phyloP scores from a whole-genome alignment of 2,329 filamentous ascomycete species.

The Nemania abortiva region DNA sequence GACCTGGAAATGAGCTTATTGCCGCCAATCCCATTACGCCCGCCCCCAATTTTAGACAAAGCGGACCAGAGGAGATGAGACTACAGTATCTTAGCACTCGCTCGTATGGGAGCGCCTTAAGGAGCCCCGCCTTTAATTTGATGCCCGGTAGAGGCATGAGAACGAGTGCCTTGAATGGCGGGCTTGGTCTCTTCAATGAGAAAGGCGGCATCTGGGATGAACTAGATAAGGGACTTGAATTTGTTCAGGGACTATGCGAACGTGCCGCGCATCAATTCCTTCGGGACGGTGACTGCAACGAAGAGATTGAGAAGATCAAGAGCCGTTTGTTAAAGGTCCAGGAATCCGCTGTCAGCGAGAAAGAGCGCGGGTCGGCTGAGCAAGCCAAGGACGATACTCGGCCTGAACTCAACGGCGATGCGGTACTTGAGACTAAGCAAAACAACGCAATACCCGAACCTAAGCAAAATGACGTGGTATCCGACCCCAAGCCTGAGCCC shows the following conservation, averaged over 20 bases:
- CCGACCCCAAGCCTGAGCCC: too few relatives aligned
- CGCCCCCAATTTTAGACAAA: slow-evolving; percentile 28
- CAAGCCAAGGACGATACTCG: slow-evolving; percentile 52
- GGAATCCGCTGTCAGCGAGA: slow-evolving; percentile 70
- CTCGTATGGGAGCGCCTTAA: slow-evolving; percentile 52
- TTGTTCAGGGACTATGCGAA: slow-evolving; percentile 84
- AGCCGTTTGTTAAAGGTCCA: slow-evolving; percentile 73
- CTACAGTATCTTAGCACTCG: slow-evolving; percentile 56
- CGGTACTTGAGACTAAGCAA: not conserved
- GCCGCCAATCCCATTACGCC: slow-evolving; percentile 40
- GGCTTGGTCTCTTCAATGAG: slow-evolving; percentile 47
- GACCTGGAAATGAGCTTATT: slow-evolving; percentile 44
- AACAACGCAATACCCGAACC: not conserved
- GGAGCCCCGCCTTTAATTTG: slow-evolving; percentile 40
- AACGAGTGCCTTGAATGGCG: slow-evolving; percentile 45
- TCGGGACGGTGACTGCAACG: slow-evolving; percentile 86
- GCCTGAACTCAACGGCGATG: slow-evolving; percentile 12
- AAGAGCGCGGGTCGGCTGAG: slow-evolving; percentile 66
- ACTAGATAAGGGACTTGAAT: slow-evolving; percentile 82
- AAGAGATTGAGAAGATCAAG: slow-evolving; percentile 78
- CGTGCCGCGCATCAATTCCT: slow-evolving; percentile 89
- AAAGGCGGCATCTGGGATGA: slow-evolving; percentile 73
- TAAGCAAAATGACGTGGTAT: not conserved
- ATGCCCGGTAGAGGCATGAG: slow-evolving; percentile 46
- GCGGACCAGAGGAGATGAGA: slow-evolving; percentile 46